Conservation (phyloP, 1,284 basidiomycete genomes). For the Ceratorhiza oryzae-sativae region DNA sequence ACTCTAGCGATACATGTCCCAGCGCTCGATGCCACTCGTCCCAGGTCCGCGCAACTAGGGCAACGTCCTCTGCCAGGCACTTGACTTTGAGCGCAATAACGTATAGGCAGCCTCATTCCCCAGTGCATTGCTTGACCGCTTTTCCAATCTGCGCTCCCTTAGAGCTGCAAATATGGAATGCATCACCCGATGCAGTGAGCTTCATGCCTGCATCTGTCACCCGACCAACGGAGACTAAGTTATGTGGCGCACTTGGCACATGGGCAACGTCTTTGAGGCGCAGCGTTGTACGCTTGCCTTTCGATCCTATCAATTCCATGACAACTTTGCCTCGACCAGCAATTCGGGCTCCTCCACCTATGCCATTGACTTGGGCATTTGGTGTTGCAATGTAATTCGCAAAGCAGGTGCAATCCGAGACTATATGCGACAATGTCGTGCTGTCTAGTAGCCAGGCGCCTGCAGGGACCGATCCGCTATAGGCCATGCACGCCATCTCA, state of each 20-base stretch:
- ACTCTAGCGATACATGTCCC: not conserved
- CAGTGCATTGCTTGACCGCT: not conserved
- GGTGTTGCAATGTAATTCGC: not conserved
- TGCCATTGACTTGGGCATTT: not conserved
- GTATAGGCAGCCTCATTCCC: not conserved
- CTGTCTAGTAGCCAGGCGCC: not conserved
- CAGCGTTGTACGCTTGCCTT: not conserved
- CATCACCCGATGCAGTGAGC: not conserved
- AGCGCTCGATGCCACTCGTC: too few relatives aligned
- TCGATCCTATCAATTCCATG: not conserved
- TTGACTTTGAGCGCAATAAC: not conserved
- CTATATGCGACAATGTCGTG: not conserved
- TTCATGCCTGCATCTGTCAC: conserved; percentile 4
- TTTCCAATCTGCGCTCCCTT: not conserved
- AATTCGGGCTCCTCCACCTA: not conserved
- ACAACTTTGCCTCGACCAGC: not conserved
- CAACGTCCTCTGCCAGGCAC: not conserved
- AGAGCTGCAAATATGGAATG: not conserved
- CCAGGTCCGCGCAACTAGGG: not conserved
- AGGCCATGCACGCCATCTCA: not conserved
- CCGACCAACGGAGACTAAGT: not conserved
- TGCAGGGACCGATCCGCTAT: not conserved
- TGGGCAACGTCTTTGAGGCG: conserved; percentile 1
- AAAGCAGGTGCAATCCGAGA: not conserved
- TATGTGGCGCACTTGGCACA: not conserved